Evolutionary conservation across 1,139 yeast genomes (phyloP).

Genomic region (Groenewaldozyma auringiensis): DNA sequence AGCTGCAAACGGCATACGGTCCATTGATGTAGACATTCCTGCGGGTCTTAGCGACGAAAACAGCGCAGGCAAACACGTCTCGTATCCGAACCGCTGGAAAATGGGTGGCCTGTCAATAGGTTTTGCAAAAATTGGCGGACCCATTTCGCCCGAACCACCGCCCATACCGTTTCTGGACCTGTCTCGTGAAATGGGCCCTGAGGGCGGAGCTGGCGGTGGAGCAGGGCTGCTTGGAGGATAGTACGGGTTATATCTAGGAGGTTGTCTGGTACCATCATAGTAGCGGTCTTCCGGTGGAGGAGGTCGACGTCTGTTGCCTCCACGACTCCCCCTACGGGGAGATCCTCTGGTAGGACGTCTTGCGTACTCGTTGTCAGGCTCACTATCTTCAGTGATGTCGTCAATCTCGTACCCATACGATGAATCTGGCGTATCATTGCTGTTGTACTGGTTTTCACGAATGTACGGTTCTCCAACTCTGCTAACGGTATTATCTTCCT

Average conservation of each 20-base stretch:
- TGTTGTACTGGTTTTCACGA: background rate
- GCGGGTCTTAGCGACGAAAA: background rate
- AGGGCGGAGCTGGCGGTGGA: background rate
- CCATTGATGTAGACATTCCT: conserved; percentile 2
- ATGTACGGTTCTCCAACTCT: background rate
- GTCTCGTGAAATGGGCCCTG: background rate
- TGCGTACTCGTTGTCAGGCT: background rate
- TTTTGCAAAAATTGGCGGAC: background rate
- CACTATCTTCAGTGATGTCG: background rate
- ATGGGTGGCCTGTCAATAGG: background rate
- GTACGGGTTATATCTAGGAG: background rate
- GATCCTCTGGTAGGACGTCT: background rate
- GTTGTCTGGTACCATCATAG: background rate
- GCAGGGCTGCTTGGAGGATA: background rate
- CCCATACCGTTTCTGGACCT: background rate
- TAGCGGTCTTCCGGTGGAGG: background rate
- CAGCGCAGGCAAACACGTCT: conserved; percentile 1
- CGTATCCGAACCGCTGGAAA: background rate
- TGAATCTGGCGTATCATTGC: background rate
- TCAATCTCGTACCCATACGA: background rate
- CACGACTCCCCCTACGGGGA: background rate
- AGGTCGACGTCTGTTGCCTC: background rate
- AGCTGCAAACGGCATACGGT: background rate
- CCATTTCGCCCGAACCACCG: background rate
- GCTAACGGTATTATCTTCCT: background rate